phyloP scores from a whole-genome alignment of 2,329 filamentous ascomycete genomes.

The Apiospora sp. region DNA sequence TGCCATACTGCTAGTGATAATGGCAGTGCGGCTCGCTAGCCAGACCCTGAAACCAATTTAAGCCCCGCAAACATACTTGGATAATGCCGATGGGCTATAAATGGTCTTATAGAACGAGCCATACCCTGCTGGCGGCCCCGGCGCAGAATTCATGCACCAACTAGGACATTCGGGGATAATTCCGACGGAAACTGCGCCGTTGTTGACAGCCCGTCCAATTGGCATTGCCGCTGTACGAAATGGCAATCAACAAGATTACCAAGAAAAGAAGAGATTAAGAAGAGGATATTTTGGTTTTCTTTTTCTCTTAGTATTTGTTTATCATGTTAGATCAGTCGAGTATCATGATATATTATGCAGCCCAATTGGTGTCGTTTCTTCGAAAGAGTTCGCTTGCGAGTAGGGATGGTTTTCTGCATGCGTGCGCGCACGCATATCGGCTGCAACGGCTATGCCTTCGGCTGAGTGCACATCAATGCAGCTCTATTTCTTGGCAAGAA shows the following conservation, averaged over 20 bases:
- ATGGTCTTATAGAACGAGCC: neutral
- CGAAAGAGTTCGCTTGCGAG: neutral
- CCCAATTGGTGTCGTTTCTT: neutral
- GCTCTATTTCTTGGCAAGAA: neutral
- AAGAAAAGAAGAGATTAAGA: too few species aligned
- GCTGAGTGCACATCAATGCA: neutral
- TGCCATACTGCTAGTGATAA: neutral
- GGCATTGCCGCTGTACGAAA: too few species aligned
- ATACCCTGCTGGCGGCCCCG: neutral
- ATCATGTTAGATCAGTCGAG: neutral
- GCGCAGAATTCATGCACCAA: neutral
- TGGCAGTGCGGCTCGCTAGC: neutral
- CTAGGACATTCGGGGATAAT: neutral
- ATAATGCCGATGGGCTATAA: neutral
- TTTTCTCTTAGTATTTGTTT: neutral
- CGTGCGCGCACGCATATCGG: neutral
- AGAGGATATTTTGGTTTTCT: neutral
- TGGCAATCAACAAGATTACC: neutral
- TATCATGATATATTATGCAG: neutral
- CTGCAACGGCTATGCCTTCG: conserved; percentile 6
- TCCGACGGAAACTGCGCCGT: neutral
- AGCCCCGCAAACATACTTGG: neutral
- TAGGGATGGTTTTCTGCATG: neutral
- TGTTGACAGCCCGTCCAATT: too few species aligned
- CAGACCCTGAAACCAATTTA: neutral